These are phyloP conservation scores for Kuraishia hungarica DNA, from an alignment of 805 yeast species.

Conservation along the genomic window DNA sequence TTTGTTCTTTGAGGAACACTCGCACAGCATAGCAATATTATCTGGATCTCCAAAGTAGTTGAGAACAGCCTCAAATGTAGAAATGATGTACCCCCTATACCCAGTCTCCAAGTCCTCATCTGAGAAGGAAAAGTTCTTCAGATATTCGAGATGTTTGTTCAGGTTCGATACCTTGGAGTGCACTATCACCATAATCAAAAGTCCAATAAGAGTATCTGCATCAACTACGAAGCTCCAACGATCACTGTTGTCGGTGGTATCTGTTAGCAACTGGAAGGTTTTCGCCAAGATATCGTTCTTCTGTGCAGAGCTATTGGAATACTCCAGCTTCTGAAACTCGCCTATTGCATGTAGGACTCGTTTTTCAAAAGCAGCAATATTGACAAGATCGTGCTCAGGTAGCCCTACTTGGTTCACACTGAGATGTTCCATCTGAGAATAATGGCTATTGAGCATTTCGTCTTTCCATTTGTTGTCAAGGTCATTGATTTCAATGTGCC, in stretches of 20 bases:
- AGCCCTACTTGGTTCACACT: constrained; percentile 45
- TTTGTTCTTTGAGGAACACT: constrained; percentile 37
- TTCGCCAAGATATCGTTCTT: constrained; percentile 41
- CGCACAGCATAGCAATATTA: constrained; percentile 27
- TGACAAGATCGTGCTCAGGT: constrained; percentile 17
- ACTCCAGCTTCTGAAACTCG: constrained; percentile 37
- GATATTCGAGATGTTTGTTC: constrained; percentile 56
- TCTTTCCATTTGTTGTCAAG: constrained; percentile 7
- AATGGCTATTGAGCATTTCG: constrained; percentile 16
- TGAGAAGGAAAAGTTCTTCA: constrained; percentile 46
- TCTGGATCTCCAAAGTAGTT: constrained; percentile 42
- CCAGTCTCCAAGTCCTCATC: constrained; percentile 44
- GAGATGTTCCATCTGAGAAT: constrained; percentile 27
- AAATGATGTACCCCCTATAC: constrained; percentile 62
- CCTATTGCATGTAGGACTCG: constrained; percentile 41
- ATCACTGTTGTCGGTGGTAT: constrained; percentile 2
- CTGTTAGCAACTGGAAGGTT: constrained; percentile 45
- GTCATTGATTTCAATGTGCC: constrained; percentile 14
- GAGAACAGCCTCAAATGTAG: constrained; percentile 79
- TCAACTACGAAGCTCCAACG: constrained; percentile 33
- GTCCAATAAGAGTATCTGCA: constrained; percentile 75
- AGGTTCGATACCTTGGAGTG: constrained; percentile 51
- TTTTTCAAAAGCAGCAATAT: constrained; percentile 25
- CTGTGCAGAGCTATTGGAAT: constrained; percentile 35
- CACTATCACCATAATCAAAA: constrained; percentile 63